These are phyloP conservation scores for Candida sanyiensis DNA, from an alignment of 805 yeast genomes.

Conservation along the genomic window DNA sequence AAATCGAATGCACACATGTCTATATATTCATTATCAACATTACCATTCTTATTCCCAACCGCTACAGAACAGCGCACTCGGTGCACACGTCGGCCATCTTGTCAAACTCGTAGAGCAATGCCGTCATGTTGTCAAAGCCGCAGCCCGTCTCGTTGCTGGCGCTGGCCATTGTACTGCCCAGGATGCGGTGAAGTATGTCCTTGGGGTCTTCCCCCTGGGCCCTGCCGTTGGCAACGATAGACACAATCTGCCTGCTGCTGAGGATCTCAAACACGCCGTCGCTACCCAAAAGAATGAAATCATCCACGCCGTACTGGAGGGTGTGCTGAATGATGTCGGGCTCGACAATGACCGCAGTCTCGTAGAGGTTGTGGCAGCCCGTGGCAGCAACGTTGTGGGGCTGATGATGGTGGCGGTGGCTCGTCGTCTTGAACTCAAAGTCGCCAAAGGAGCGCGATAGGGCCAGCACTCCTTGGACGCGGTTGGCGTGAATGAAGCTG, in stretches of 20 bases:
- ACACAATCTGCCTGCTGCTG: conserved; percentile 49
- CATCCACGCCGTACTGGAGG: conserved; percentile 40
- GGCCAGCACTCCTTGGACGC: conserved; percentile 95
- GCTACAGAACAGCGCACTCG: not conserved
- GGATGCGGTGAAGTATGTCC: conserved; percentile 50
- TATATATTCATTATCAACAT: too few species aligned
- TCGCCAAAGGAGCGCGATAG: conserved; percentile 88
- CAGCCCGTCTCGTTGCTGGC: conserved; percentile 72
- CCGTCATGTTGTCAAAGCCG: conserved; percentile 75
- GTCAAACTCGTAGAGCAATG: conserved; percentile 6
- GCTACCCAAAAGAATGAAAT: conserved; percentile 69
- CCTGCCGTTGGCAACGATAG: conserved; percentile 51
- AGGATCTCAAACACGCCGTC: conserved; percentile 82
- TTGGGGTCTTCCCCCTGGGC: conserved; percentile 52
- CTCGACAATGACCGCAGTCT: conserved; percentile 72
- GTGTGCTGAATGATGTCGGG: conserved; percentile 66
- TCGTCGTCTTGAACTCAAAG: conserved; percentile 45
- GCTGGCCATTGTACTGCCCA: conserved; percentile 57
- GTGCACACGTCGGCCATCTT: not conserved
- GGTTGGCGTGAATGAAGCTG: conserved; percentile 85
- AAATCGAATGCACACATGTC: too few species aligned
- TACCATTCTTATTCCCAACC: too few species aligned
- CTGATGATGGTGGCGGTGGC: too few species aligned
- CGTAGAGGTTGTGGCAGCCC: conserved; percentile 32
- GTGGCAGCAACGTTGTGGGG: too few species aligned